Evolutionary conservation across 345 rosid species (phyloP), one percentile per base, ranked within the genome.

Genomic region (Firmiana major): DNA sequence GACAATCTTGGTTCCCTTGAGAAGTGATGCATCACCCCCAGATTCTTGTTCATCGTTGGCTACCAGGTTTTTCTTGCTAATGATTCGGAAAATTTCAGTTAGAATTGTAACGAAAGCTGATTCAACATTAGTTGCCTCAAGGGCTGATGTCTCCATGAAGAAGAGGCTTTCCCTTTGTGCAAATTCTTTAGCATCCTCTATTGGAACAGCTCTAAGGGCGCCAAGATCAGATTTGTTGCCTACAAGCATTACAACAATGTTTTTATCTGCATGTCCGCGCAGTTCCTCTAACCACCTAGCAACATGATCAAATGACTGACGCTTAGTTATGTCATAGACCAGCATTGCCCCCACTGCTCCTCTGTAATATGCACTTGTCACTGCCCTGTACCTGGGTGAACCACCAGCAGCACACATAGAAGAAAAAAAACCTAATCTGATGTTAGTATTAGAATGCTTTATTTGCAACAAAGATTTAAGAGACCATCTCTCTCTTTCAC

Each of bases 341-440:
- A 76, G 64, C 73, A 76, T 53, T 49, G 81, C 84, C 48, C 84
- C 84, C 31, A 78, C 84, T 19, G 81, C 81, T 12, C 84, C 84
- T 55, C 84, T 73, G 71, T 81, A 81, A 69, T 81, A 81, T 40
- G 84, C 84, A 49, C 79, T 81, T 12, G 84, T 77, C 13, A 81
- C 80, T 10, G 84, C 84, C 63, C 81, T 76, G 45, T 77, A 81
- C 68, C 84, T 81, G 82, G 55, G 31, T 1, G 19, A 73, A 36
- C 15, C 45, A 38, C 64, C 51, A 73, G 1, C 45, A n/a, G 4
- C 49, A 65, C 19, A 17, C 72, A 13, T 67, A 43, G 36, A 55
- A 55, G 24, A 58, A 22, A 16, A 26, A 12, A 38, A 63, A 63
- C 10, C 17, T 60, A 60, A 13, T 26, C 9, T 34, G 4, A 63